phyloP scores from a whole-genome alignment of 1,284 basidiomycete species.

The Megacollybia platyphylla region DNA sequence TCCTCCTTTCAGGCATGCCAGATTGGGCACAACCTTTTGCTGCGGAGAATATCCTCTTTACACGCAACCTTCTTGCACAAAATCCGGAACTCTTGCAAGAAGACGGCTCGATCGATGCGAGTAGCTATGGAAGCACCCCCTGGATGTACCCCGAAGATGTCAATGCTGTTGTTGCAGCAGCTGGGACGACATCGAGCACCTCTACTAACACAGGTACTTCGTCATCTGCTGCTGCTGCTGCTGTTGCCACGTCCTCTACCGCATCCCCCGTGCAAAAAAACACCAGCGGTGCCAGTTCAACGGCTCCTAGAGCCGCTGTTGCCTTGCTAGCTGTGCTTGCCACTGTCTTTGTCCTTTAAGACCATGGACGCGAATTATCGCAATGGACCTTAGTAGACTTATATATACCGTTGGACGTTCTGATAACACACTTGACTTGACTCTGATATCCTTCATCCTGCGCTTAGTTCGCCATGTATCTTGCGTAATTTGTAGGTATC shows the following conservation, averaged over 20 bases:
- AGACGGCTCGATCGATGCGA: conserved; percentile 42
- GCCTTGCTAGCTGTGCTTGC: conserved; percentile 16
- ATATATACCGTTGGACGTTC: conserved; percentile 13
- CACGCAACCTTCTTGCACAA: conserved; percentile 44
- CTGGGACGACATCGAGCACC: conserved; percentile 14
- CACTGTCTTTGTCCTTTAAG: conserved; percentile 45
- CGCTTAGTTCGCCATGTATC: neutral
- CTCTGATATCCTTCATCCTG: neutral
- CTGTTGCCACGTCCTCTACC: conserved; percentile 16
- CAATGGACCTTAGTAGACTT: conserved; percentile 5
- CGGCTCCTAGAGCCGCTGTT: conserved; percentile 25
- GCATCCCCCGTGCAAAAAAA: conserved; percentile 13
- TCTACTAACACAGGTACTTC: conserved; percentile 12
- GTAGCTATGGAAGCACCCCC: conserved; percentile 26
- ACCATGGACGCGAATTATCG: conserved; percentile 7
- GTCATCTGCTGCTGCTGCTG: conserved; percentile 12
- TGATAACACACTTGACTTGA: neutral
- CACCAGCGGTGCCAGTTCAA: conserved; percentile 33
- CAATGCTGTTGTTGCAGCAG: conserved; percentile 25
- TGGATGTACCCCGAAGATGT: conserved; percentile 49
- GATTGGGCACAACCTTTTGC: conserved; percentile 34
- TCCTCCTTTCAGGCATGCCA: conserved; percentile 43
- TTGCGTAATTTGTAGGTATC: neutral
- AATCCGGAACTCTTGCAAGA: conserved; percentile 43
- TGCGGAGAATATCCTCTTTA: conserved; percentile 51